Conservation (phyloP, 2,329 filamentous ascomycete genomes). For the Periconia sp. region DNA sequence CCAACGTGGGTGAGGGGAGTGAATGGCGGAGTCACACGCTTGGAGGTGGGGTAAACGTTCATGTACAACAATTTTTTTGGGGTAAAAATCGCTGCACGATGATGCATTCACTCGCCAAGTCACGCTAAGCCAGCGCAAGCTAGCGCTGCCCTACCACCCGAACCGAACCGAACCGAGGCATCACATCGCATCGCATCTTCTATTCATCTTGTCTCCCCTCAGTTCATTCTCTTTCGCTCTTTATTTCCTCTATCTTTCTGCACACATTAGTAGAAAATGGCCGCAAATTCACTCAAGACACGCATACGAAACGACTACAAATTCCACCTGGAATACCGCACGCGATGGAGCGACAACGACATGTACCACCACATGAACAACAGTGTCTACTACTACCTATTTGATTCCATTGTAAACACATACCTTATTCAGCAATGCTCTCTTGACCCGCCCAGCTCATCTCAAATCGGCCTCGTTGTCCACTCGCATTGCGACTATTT, state of each 20-base stretch:
- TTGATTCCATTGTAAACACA: constrained; percentile 87
- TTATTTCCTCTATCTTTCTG: no score
- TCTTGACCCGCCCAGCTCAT: constrained; percentile 68
- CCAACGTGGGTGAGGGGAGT: constrained; percentile 34
- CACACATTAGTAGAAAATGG: constrained; percentile 17
- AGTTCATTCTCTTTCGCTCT: no score
- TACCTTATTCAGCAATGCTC: constrained; percentile 81
- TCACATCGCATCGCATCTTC: no score
- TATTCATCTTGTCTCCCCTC: no score
- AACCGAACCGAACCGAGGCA: no score
- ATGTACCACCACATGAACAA: constrained; percentile 97
- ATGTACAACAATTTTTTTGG: no score
- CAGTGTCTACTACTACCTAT: constrained; percentile 80
- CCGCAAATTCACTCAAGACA: constrained; percentile 51
- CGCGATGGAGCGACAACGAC: constrained; percentile 91
- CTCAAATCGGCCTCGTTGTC: constrained; percentile 80
- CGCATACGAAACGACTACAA: constrained; percentile 72
- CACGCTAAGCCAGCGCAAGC: no score
- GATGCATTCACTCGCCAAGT: no score
- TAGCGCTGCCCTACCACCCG: no score
- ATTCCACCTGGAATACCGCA: constrained; percentile 79
- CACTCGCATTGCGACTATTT: constrained; percentile 87
- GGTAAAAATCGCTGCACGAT: background rate
- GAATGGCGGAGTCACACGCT: constrained; percentile 12
- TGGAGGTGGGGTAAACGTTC: constrained; percentile 7